Percentiles rank a stretch among this genome's conserved stretches.
Evolutionary conservation across 2,329 filamentous ascomycete genomes (phyloP).

Genomic region (Ophiostoma novo-ulmi): DNA sequence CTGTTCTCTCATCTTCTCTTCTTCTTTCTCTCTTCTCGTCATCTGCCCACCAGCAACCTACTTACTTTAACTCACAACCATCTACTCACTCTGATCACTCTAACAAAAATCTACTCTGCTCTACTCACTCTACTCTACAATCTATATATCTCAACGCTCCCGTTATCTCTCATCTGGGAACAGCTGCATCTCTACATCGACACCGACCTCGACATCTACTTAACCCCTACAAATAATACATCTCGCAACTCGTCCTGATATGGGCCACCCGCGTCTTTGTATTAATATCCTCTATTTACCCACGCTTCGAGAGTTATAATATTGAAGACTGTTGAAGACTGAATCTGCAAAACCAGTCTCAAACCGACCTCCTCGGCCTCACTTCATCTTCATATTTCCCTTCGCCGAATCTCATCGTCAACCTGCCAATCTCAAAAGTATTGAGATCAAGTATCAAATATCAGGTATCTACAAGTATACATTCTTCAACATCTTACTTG

Average conservation of each 20-base stretch:
- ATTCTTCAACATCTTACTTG: neutral
- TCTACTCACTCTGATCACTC: neutral
- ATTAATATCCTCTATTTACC: constrained; percentile 40
- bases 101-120: neutral
- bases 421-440: neutral
- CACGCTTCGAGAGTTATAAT: constrained; percentile 30
- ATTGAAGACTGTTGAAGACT: constrained; percentile 27
- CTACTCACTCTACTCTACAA: neutral
- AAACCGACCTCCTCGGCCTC: neutral
- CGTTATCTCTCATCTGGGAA: neutral
- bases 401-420: neutral
- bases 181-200: neutral
- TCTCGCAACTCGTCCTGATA: constrained; percentile 29
- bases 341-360: constrained; percentile 23
- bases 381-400: neutral
- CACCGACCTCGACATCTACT: neutral
- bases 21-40: constrained; percentile 14
- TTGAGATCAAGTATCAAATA: neutral
- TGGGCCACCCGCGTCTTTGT: constrained; percentile 36
- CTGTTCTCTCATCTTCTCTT: constrained; percentile 19
- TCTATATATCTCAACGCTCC: neutral
- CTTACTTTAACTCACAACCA: neutral
- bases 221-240: neutral
- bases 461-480: constrained; percentile 1
- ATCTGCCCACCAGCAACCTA: constrained; percentile 15